Percentiles rank a stretch among this genome's conserved stretches.
phyloP scores from a whole-genome alignment of 2,329 filamentous ascomycete species.

The Ceratocystis diversiconidia region DNA sequence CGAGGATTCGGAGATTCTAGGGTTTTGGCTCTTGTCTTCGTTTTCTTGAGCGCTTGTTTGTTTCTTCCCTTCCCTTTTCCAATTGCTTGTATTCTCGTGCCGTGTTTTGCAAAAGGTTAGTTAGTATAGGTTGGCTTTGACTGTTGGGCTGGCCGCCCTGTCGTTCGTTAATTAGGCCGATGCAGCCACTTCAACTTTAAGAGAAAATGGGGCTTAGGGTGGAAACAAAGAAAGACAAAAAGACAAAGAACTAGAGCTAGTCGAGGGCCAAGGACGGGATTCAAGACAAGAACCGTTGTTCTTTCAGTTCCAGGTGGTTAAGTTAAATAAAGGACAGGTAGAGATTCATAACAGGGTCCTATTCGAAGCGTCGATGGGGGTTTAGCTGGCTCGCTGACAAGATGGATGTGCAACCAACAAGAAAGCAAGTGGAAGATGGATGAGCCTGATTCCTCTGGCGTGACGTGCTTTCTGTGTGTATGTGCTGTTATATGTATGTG shows the following conservation, averaged over 20 bases:
- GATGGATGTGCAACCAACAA: slow-evolving; percentile 1
- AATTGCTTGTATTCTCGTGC: neutral
- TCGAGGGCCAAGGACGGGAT: neutral
- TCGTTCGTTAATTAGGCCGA: neutral
- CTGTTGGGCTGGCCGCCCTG: neutral
- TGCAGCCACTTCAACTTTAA: neutral
- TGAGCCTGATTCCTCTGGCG: slow-evolving; percentile 1
- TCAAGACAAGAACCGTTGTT: neutral
- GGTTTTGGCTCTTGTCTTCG: neutral
- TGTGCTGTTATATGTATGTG: neutral
- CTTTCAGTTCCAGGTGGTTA: neutral
- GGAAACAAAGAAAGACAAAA: neutral
- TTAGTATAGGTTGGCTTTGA: neutral
- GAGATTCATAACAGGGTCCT: neutral
- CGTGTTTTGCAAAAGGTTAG: neutral
- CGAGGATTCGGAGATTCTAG: neutral
- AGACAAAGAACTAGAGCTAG: neutral
- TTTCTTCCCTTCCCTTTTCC: neutral
- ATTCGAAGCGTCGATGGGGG: neutral
- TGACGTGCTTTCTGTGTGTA: slow-evolving; percentile 1
- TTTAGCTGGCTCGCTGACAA: neutral
- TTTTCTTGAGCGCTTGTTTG: neutral
- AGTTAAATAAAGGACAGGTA: slow-evolving; percentile 1
- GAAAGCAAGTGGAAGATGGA: neutral
- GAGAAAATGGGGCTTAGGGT: neutral